Evolutionary conservation across 768 basidiomycete species (phyloP).

Genomic region (Leccinum barrowsii): DNA sequence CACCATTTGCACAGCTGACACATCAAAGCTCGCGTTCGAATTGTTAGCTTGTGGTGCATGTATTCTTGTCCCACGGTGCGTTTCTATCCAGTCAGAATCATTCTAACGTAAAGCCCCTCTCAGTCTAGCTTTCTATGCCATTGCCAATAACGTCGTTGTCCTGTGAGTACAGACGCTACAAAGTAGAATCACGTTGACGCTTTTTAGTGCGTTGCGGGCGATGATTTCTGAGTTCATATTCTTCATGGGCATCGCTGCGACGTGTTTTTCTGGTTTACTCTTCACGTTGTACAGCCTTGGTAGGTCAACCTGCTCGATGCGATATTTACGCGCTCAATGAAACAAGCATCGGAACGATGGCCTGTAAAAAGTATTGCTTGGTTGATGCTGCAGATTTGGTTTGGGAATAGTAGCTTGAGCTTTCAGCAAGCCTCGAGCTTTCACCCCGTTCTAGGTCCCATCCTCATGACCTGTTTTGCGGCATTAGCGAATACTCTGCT

Average conservation of each 20-base stretch:
- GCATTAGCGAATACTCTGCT: conserved; percentile 76
- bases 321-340: conserved; percentile 23
- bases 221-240: conserved; percentile 80
- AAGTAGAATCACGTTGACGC: conserved; percentile 5
- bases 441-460: conserved; percentile 69
- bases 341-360: conserved; percentile 31
- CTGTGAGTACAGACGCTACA: conserved; percentile 45
- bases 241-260: conserved; percentile 72
- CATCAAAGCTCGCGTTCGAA: conserved; percentile 71
- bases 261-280: conserved; percentile 78
- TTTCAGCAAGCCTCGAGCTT: conserved; percentile 57
- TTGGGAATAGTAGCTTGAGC: conserved; percentile 68
- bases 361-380: conserved; percentile 58
- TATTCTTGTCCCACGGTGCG: conserved; percentile 77
- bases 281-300: conserved; percentile 55
- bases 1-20: conserved; percentile 30
- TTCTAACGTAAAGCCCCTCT: background rate
- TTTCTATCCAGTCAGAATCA: background rate
- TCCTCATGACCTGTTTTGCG: conserved; percentile 77
- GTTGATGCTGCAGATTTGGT: conserved; percentile 88
- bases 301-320: conserved; percentile 10
- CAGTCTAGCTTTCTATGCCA: conserved; percentile 75
- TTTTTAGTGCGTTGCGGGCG: conserved; percentile 64
- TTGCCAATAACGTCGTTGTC: conserved; percentile 75
- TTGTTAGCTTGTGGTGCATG: conserved; percentile 82